Conservation (phyloP, 495 filamentous ascomycete genomes). For the Oidiodendron maius region DNA sequence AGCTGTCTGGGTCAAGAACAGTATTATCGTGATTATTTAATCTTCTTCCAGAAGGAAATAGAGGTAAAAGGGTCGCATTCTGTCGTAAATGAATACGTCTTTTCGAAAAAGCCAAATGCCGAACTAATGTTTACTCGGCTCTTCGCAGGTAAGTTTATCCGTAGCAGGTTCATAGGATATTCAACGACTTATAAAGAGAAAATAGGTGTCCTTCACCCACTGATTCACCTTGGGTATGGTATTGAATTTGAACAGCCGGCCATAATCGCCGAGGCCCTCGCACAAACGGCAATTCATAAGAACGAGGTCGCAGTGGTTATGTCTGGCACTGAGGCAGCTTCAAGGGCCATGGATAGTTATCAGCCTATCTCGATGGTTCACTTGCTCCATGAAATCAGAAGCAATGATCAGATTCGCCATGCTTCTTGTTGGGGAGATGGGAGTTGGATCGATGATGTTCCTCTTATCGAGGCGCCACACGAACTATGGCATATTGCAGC, state of each 20-base stretch:
- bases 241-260: constrained; percentile 76
- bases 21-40: constrained; percentile 43
- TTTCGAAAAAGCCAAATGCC: constrained; percentile 51
- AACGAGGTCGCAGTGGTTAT: constrained; percentile 46
- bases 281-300: constrained; percentile 63
- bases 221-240: constrained; percentile 82
- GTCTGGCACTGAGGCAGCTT: constrained; percentile 45
- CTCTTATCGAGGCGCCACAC: constrained; percentile 53
- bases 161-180: constrained; percentile 18
- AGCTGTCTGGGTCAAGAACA: constrained; percentile 38
- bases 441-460: constrained; percentile 62
- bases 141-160: constrained; percentile 22
- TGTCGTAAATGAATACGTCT: constrained; percentile 59
- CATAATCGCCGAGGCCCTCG: constrained; percentile 76
- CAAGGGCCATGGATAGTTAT: constrained; percentile 24
- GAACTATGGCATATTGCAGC: constrained; percentile 55
- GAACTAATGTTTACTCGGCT: constrained; percentile 56
- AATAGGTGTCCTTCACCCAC: constrained; percentile 67
- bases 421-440: constrained; percentile 45
- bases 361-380: constrained; percentile 50
- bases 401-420: constrained; percentile 45
- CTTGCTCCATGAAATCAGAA: constrained; percentile 52
- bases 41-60: constrained; percentile 70
- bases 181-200: neutral
- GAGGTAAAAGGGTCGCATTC: constrained; percentile 48